Evolutionary conservation across 345 rosid genomes (phyloP).

Genomic region (Eucalyptus erythrocorys): DNA sequence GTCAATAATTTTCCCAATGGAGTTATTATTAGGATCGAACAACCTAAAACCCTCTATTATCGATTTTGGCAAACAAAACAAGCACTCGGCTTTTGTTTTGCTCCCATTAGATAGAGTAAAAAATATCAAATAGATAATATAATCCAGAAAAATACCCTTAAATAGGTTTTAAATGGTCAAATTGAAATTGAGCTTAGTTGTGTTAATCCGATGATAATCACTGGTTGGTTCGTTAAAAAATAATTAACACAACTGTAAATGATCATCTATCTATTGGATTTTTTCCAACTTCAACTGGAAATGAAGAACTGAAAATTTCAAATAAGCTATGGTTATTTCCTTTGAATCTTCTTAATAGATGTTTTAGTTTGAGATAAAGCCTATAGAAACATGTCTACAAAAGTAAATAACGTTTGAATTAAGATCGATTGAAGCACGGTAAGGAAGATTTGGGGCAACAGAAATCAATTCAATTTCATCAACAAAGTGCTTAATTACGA

Average conservation of each 20-base stretch:
- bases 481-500: background rate
- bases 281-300: background rate
- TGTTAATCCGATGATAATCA: background rate
- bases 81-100: background rate
- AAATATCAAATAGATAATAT: background rate
- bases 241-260: background rate
- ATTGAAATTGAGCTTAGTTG: background rate
- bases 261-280: background rate
- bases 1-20: background rate
- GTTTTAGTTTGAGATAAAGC: background rate
- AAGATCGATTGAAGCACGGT: background rate
- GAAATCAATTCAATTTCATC: background rate
- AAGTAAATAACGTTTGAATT: background rate
- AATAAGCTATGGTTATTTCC: background rate
- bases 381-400: background rate
- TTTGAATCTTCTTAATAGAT: background rate
- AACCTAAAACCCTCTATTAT: background rate
- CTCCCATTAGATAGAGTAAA: background rate
- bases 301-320: background rate
- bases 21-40: background rate
- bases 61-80: background rate
- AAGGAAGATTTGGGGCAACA: background rate
- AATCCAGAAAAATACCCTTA: background rate
- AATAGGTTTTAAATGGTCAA: background rate
- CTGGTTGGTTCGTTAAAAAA: background rate